These are phyloP conservation scores for Candida michaelii DNA, from an alignment of 805 yeast species.

Conservation along the genomic window DNA sequence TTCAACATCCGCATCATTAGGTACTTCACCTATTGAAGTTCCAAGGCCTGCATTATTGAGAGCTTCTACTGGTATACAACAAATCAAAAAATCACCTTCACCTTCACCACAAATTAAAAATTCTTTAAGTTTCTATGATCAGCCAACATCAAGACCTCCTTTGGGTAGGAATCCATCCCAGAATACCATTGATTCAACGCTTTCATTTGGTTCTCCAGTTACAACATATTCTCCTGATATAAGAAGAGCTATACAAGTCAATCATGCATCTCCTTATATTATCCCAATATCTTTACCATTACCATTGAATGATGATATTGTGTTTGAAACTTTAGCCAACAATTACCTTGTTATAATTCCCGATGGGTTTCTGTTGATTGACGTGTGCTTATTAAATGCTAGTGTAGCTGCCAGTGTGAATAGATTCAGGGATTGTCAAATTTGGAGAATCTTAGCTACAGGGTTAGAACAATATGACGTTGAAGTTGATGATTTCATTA, in stretches of 20 bases:
- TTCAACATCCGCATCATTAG: conserved; percentile 5
- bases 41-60: conserved; percentile 15
- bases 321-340: conserved; percentile 48
- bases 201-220: conserved; percentile 19
- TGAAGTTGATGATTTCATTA: conserved; percentile 5
- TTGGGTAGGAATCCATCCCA: conserved; percentile 34
- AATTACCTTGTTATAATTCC: conserved; percentile 49
- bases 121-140: conserved; percentile 13
- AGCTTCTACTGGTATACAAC: conserved; percentile 13
- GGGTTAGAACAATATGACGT: conserved; percentile 36
- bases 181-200: conserved; percentile 33
- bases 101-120: conserved; percentile 18
- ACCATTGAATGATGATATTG: conserved; percentile 40
- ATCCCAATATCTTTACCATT: conserved; percentile 45
- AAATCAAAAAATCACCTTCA: conserved; percentile 7
- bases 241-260: conserved; percentile 13
- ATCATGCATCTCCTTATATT: conserved; percentile 34
- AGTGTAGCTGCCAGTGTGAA: conserved; percentile 52
- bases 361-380: conserved; percentile 48
- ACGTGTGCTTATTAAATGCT: conserved; percentile 60
- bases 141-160: conserved; percentile 24
- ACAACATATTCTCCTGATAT: conserved; percentile 7
- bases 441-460: conserved; percentile 60
- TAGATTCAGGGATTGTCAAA: conserved; percentile 55
- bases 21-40: conserved; percentile 13